Base-by-base conservation (phyloP, 83 land plant species). In the Isoetes engelmannii region DNA sequence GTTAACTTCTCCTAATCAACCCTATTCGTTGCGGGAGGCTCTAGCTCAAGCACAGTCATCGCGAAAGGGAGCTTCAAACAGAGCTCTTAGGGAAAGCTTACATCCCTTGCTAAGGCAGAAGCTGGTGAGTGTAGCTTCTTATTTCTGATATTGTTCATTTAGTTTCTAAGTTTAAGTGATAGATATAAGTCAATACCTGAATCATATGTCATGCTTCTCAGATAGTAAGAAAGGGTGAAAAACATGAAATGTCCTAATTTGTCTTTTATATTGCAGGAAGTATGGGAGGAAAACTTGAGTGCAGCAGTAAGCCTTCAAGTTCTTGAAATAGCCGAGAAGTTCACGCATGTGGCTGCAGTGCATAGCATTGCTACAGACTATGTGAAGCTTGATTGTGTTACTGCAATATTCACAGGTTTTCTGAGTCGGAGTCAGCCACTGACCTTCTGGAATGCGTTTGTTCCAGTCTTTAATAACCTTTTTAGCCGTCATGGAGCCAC, bases 251-350 rank as follows among this genome's bases (percentile, higher is more conserved):
- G 6, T 75, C 13, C n/a, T 4, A 4, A 54, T 74, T 5, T 18
- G 12, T 19, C 28, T 20, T 21, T n/a, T 37, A 47, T 5, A 19
- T 54, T 80, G 49, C 89, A 94, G 99, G 99, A 94, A 63, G 84
- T 90, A 59, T 94, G 99, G 99, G 99, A 94, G 81, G 99, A 94
- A 67, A 94, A 90, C 75, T 68, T 94, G 67, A 90, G 99, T 77
- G 81, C 93, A 55, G 80, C 97, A 71, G 99, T 94, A 45, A 88
- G 97, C 66, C 89, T 94, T 37, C 93, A 88, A 61, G 90, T 94
- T 63, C 63, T 94, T 67, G 93, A 94, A 74, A 72, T 94, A 28
- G 80, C 80, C 44, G 91, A 90, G 45, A 90, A 90, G 65, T 90
- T 94, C 62, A 85, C 89, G 7, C 69, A 59, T 58, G 85, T 85